Evolutionary conservation across 306 rosid genomes (phyloP).

Genomic region (Acacia acuminata): DNA sequence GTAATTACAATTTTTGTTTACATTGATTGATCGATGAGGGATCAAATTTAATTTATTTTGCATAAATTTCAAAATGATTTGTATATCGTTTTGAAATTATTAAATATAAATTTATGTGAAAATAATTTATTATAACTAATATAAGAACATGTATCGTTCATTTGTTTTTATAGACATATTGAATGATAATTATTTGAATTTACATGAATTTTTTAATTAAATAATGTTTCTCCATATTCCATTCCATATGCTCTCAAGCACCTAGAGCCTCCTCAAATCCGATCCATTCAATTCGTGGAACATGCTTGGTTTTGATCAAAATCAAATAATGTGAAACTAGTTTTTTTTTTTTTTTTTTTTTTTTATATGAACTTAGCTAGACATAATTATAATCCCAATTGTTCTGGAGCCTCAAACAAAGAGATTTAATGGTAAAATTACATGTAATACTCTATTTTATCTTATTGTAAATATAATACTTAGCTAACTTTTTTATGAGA

Average conservation of each 20-base stretch:
- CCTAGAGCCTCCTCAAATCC: not conserved
- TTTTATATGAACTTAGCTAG: no score
- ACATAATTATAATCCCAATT: no score
- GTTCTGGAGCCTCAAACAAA: no score
- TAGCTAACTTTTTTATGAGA: rapidly evolving
- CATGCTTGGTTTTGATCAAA: not conserved
- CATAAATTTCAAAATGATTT: not conserved
- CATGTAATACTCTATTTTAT: no score
- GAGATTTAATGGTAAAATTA: not conserved
- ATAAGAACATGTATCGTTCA: not conserved
- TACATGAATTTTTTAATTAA: not conserved
- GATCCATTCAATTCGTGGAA: no score
- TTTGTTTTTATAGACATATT: not conserved
- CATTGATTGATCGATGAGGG: not conserved
- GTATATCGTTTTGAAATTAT: not conserved
- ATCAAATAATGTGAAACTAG: not conserved
- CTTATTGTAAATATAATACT: no score
- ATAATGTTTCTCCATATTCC: not conserved
- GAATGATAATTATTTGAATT: no score
- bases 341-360: no score
- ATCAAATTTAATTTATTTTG: no score
- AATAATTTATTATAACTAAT: no score
- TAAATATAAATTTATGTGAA: no score
- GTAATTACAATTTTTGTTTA: no score
- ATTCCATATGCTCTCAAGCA: not conserved